Base-by-base conservation (phyloP, 2,329 filamentous ascomycete genomes). In the Gnomoniopsis sp. region DNA sequence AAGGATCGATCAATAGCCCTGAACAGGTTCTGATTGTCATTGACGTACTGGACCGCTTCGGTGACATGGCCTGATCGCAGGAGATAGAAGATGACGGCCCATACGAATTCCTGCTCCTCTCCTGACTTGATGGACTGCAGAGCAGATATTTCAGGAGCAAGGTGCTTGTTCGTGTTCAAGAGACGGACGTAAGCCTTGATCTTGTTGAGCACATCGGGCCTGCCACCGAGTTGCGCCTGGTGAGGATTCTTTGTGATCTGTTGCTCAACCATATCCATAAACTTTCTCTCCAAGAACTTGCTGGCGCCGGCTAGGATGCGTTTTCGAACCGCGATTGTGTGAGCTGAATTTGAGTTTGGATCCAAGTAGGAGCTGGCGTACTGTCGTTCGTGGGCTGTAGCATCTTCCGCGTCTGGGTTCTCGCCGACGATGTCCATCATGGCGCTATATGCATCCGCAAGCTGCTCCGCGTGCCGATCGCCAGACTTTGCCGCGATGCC, bases 41-140 rank as follows among this genome's bases (percentile, higher is more conserved):
- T 88, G 59, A 98, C 91, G 71, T 97, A 99, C 63, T 89, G 83
- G 33, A 90, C 87, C 17, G 93, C 93, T 72, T 98, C 93, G 17
- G 83, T 82, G 54, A 95, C 81, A 64, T 96, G 88, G 52, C 95
- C 95, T 62, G 89, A 89, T 49, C 95, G 87, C 23, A 99, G 78
- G 44, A 98, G 83, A 73, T 91, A 98, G 77, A 96, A 99, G 48
- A 99, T 87, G 52, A 97, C 82, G 47, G 93, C 92, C 95, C 95
- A 99, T 63, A 93, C 89, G 68, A 89, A 95, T 70, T 96, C 93
- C 46, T 87, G 86, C 50, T 93, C 82, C 71, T 87, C 85, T 17
- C 58, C 59, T 4, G 56, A 55, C 38, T 58, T 59, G 34, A 62
- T 62, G 15, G 59, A 62, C 72, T 96, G 91, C 49, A 97, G 79